Evolutionary conservation across 225 moss, liverwort and hornwort genomes (phyloP).

Genomic region (Antitrichia curtipendula): DNA sequence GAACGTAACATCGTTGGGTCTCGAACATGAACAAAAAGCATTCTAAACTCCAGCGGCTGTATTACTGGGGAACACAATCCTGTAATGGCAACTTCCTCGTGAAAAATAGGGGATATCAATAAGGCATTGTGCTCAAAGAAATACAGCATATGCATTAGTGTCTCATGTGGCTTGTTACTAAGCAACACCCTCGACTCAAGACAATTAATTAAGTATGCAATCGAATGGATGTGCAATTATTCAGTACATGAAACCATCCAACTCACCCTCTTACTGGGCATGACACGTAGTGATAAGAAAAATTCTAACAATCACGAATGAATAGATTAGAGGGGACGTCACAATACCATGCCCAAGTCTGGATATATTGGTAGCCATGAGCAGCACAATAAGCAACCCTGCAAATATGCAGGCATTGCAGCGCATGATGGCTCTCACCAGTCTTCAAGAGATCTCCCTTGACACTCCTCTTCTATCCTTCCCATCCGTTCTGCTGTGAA

Average conservation of each 20-base stretch:
- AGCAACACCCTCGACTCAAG: neutral
- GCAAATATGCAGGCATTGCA: constrained; percentile 54
- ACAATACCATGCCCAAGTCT: constrained; percentile 33
- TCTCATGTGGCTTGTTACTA: neutral
- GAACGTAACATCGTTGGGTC: neutral
- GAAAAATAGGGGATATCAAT: neutral
- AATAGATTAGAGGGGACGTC: neutral
- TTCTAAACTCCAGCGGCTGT: neutral
- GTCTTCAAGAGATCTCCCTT: constrained; percentile 25
- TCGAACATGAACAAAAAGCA: neutral
- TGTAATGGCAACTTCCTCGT: neutral
- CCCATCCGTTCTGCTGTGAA: constrained; percentile 24
- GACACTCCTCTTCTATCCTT: constrained; percentile 19
- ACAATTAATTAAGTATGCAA: neutral
- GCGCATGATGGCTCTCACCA: constrained; percentile 56
- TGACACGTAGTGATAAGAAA: neutral
- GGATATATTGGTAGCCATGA: constrained; percentile 14
- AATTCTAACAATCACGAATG: neutral
- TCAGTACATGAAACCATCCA: neutral
- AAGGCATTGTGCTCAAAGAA: neutral
- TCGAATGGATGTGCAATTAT: neutral
- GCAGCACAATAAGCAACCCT: constrained; percentile 41
- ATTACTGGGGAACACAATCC: neutral
- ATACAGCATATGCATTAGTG: neutral
- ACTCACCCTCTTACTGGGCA: neutral